Conservation (phyloP, 352 stramenopile genomes). For the Phytophthora nicotianae region DNA sequence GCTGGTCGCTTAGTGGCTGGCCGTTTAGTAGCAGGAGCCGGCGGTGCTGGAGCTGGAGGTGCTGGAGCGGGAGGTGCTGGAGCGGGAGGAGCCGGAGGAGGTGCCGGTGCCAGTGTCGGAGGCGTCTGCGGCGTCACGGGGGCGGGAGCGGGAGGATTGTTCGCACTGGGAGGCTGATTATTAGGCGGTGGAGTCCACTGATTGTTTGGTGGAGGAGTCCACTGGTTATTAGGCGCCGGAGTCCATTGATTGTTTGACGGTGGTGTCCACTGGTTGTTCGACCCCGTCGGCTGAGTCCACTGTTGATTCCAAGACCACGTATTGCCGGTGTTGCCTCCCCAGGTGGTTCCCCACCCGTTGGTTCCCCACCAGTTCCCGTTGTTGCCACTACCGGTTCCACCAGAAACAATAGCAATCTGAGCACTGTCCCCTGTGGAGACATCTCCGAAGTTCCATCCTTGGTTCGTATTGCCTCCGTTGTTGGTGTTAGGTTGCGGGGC, state of each 20-base stretch:
- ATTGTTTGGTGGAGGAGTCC: slow-evolving; percentile 10
- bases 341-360: slow-evolving; percentile 16
- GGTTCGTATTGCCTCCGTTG: slow-evolving; percentile 30
- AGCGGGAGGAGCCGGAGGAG: background rate
- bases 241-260: slow-evolving; percentile 12
- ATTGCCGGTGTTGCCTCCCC: slow-evolving; percentile 8
- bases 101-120: too few species aligned
- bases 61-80: background rate
- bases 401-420: slow-evolving; percentile 19
- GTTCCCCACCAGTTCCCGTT: slow-evolving; percentile 28
- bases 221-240: slow-evolving; percentile 12
- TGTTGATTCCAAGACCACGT: slow-evolving; percentile 9
- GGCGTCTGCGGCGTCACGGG: too few species aligned
- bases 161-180: slow-evolving; percentile 12
- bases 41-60: background rate
- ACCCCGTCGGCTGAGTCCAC: slow-evolving; percentile 7
- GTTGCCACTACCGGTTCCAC: slow-evolving; percentile 6
- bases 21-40: background rate
- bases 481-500: slow-evolving; percentile 17
- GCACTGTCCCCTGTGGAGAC: slow-evolving; percentile 25
- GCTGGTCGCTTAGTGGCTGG: background rate
- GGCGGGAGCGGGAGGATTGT: slow-evolving; percentile 1
- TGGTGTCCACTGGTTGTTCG: slow-evolving; percentile 15
- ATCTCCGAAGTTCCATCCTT: slow-evolving; percentile 36
- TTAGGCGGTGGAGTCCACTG: slow-evolving; percentile 8